Percentiles rank a stretch among this genome's conserved stretches.
Conservation (phyloP, 2,329 filamentous ascomycete species). For the Fusarium lateritium region DNA sequence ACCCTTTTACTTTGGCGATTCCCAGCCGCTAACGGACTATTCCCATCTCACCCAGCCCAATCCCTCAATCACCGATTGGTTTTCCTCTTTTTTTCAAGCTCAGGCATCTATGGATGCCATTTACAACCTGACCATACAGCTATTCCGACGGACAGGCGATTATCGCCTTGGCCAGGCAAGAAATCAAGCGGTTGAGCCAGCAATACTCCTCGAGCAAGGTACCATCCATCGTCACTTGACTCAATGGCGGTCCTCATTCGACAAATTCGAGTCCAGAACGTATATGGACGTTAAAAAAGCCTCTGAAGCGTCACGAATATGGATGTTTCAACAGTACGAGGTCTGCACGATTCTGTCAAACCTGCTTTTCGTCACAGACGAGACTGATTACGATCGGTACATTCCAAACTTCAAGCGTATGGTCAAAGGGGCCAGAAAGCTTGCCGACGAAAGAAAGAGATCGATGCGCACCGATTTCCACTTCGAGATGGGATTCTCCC, state of each 20-base stretch:
- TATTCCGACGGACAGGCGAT: slow-evolving; percentile 10
- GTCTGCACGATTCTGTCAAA: slow-evolving; percentile 17
- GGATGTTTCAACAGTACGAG: slow-evolving; percentile 22
- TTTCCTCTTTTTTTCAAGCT: slow-evolving; percentile 7
- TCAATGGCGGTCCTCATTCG: slow-evolving; percentile 18
- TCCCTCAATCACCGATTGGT: neutral
- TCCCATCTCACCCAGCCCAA: slow-evolving; percentile 4
- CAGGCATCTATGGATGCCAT: slow-evolving; percentile 11
- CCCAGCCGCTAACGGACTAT: slow-evolving; percentile 10
- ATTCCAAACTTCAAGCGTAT: slow-evolving; percentile 23
- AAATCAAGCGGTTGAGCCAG: slow-evolving; percentile 5
- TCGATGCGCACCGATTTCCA: slow-evolving; percentile 3
- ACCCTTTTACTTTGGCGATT: slow-evolving; percentile 28
- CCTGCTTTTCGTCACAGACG: neutral
- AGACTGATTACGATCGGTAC: slow-evolving; percentile 15
- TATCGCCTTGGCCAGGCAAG: slow-evolving; percentile 21
- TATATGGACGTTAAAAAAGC: neutral
- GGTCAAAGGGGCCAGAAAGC: slow-evolving; percentile 1
- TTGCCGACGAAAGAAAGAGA: slow-evolving; percentile 1
- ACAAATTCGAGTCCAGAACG: slow-evolving; percentile 12
- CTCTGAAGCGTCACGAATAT: slow-evolving; percentile 3
- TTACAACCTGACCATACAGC: slow-evolving; percentile 22
- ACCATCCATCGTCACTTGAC: slow-evolving; percentile 7
- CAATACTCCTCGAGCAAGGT: slow-evolving; percentile 11
- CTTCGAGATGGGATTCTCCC: slow-evolving; percentile 29